Conservation (phyloP, 1,284 basidiomycete genomes). For the Pseudomicrostroma phylloplanum region DNA sequence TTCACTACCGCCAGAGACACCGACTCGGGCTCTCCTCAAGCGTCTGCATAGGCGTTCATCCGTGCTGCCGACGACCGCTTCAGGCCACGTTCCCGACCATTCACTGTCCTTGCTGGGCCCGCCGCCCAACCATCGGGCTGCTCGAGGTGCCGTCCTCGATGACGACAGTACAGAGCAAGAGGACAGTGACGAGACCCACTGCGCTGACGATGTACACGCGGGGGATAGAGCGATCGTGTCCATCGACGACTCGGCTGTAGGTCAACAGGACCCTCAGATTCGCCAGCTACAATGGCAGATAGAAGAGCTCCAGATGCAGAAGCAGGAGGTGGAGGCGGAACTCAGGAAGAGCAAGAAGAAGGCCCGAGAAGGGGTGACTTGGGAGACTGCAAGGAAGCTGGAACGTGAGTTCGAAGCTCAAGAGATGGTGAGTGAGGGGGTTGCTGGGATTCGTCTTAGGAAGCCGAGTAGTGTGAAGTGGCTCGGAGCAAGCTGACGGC, state of each 20-base stretch:
- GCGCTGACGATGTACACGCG: background rate
- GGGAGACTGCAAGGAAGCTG: conserved; percentile 30
- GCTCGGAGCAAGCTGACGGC: background rate
- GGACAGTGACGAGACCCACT: background rate
- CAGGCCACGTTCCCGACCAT: no score
- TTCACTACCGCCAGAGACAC: background rate
- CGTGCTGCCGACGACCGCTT: background rate
- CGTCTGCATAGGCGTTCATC: background rate
- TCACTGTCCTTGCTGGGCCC: no score
- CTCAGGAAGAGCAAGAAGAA: background rate
- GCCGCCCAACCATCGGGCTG: no score
- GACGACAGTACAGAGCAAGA: background rate
- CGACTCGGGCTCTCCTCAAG: background rate
- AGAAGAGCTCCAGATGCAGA: no score
- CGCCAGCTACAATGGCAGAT: no score
- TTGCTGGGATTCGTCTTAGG: background rate
- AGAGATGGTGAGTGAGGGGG: conserved; percentile 21
- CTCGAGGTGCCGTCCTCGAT: no score
- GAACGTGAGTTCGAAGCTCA: conserved; percentile 39
- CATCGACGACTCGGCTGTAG: background rate
- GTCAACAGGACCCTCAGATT: no score
- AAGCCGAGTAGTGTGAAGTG: background rate
- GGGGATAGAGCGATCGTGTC: background rate
- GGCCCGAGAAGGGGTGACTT: conserved; percentile 19
- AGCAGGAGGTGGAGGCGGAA: background rate